These are phyloP conservation scores for Nicotiana tabacum DNA, from an alignment of 257 asterid genomes.

Conservation along the genomic window DNA sequence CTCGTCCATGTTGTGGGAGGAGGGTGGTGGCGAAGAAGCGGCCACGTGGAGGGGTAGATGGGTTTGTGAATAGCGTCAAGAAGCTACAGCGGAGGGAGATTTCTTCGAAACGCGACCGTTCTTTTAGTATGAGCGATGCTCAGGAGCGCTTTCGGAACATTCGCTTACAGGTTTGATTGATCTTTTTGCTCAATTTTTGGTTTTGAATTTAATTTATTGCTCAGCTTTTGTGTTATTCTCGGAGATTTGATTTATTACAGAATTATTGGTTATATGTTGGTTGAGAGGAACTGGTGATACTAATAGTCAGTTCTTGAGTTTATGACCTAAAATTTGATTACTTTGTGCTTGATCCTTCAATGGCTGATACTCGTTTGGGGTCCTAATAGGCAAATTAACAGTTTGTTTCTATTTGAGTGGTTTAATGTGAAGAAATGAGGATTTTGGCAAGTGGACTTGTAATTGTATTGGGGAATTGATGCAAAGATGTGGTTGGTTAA, in stretches of 20 bases:
- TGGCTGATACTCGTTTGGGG: background rate
- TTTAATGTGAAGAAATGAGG: conserved; percentile 2
- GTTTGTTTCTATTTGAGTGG: background rate
- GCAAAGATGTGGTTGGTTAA: background rate
- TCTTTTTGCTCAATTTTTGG: background rate
- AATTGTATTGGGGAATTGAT: background rate
- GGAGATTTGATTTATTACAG: no score
- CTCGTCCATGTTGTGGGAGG: conserved; percentile 87
- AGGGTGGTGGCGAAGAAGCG: conserved; percentile 95
- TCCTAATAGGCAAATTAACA: background rate
- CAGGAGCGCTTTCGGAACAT: conserved; percentile 94
- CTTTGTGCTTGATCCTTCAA: background rate
- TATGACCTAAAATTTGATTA: background rate
- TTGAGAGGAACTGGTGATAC: background rate
- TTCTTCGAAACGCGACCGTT: conserved; percentile 76
- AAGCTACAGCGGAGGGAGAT: conserved; percentile 96
- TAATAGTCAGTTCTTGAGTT: background rate
- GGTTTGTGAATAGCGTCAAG: conserved; percentile 85
- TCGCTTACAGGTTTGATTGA: conserved; percentile 58
- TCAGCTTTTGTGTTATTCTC: background rate
- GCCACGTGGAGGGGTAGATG: conserved; percentile 73
- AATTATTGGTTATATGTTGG: background rate
- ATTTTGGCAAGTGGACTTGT: background rate
- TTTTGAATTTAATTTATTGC: background rate
- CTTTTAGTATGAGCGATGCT: conserved; percentile 91